Conservation (phyloP, 768 basidiomycete species). For the Pleurotus sapidus region DNA sequence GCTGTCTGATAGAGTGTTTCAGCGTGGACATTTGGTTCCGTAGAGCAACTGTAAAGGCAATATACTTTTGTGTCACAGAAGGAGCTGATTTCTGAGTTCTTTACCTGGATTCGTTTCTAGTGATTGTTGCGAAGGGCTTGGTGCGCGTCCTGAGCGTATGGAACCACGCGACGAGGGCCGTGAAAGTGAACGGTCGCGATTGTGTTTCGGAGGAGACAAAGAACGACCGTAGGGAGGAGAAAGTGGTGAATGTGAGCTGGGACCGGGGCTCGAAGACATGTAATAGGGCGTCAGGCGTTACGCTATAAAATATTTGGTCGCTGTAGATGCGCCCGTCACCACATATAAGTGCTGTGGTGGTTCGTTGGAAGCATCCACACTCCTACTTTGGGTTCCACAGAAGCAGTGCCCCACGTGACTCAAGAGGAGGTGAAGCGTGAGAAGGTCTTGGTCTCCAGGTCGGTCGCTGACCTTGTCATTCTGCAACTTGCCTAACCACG, state of each 20-base stretch:
- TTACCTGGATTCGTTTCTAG: constrained; percentile 63
- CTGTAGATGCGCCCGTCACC: not conserved
- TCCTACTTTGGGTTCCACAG: no score
- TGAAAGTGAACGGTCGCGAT: constrained; percentile 34
- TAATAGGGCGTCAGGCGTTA: not conserved
- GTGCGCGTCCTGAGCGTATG: constrained; percentile 44
- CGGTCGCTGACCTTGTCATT: not conserved
- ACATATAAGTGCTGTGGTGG: not conserved
- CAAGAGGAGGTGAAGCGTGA: no score
- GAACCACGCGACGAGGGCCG: constrained; percentile 43
- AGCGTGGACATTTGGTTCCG: constrained; percentile 79
- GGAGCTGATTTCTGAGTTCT: constrained; percentile 10
- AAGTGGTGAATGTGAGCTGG: constrained; percentile 9
- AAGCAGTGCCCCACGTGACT: no score
- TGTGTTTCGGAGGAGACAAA: constrained; percentile 28
- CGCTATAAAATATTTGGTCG: not conserved
- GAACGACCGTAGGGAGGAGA: constrained; percentile 14
- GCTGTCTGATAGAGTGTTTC: constrained; percentile 80
- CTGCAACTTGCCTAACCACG: not conserved
- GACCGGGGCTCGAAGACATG: constrained; percentile 32
- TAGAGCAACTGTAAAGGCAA: constrained; percentile 53
- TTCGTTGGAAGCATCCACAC: no score
- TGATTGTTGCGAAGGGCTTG: constrained; percentile 50
- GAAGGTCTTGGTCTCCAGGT: no score
- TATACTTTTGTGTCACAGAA: constrained; percentile 16